Base-by-base conservation (phyloP, 1,139 yeast species). In the Nakaseomyces bracarensis region DNA sequence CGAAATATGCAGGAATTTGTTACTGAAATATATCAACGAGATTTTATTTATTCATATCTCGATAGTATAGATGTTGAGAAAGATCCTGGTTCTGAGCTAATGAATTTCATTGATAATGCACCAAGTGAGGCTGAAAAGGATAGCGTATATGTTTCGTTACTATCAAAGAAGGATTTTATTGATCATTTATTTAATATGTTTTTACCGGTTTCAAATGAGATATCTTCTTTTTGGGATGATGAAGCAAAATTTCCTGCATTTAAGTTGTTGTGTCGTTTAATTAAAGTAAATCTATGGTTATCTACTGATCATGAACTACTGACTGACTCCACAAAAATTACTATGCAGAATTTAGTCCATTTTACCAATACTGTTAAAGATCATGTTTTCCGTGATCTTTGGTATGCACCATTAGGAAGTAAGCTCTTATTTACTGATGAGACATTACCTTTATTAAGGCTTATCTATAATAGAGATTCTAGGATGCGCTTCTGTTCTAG, bases 291-390 rank as follows among this genome's bases (percentile, higher is more conserved):
- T 62, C 58, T 80, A 19, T 72, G 79, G 27, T 76, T 86, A 3
- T 75, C 89, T 0, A 83, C 79, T 46, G 95, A 86, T 56, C 63
- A 68, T 18, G 94, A 82, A 53, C 64, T 82, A 41, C 72, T 75
- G 28, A 42, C 51, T 41, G 58, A 60, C 9, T 52, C 62, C 43
- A 75, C 69, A 1, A 68, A 66, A 28, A 60, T 83, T n/a, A 60
- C 72, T 0, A 51, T 67, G 13, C 67, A 63, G 0, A 71, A 75
- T n/a, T 70, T 80, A 4, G 47, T 52, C 3, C 54, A 62, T 1
- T 68, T 83, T 46, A 66, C 79, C 3, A 46, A 52, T 1, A 74
- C 80, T 46, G 63, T 83, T 42, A 77, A 77, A 49, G 63, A 65
- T 25, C 61, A 79, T n/a, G 73, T 80, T 20, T 71, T 80, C 41